phyloP scores from a whole-genome alignment of 2,329 filamentous ascomycete species.

The Chaetomiaceae sp. region DNA sequence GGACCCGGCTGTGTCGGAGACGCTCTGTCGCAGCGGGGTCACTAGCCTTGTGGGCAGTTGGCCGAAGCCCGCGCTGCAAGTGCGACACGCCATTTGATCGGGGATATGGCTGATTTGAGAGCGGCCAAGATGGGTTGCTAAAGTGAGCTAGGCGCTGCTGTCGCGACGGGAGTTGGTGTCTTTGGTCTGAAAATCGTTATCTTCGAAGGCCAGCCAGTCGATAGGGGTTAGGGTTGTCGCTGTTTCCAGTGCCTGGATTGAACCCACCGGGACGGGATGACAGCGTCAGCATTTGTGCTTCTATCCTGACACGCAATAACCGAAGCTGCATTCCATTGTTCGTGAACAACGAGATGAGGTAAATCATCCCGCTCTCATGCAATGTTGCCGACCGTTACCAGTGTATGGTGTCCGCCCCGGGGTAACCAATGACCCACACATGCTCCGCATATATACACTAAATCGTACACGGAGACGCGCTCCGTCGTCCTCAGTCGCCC shows the following conservation, averaged over 20 bases:
- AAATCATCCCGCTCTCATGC: no score
- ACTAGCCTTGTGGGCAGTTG: constrained; percentile 30
- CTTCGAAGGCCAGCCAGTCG: neutral
- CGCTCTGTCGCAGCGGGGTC: neutral
- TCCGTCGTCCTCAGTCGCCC: no score
- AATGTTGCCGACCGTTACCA: no score
- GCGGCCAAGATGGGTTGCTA: neutral
- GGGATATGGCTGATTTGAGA: neutral
- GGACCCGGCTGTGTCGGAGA: constrained; percentile 1
- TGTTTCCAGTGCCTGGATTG: neutral
- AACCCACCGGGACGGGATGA: no score
- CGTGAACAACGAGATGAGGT: no score
- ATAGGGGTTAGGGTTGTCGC: constrained; percentile 21
- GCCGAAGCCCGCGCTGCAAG: constrained; percentile 41
- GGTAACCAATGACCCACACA: no score
- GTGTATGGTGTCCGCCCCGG: no score
- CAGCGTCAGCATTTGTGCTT: no score
- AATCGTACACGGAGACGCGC: no score
- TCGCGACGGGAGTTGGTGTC: neutral
- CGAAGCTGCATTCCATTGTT: no score
- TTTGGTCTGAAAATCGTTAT: constrained; percentile 15
- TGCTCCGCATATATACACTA: no score
- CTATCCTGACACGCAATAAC: no score
- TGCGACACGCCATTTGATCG: constrained; percentile 42
- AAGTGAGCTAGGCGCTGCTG: neutral